Evolutionary conservation across 352 stramenopile species (phyloP), one percentile per base, ranked within the genome.

Genomic region (Phytophthora nicotianae): DNA sequence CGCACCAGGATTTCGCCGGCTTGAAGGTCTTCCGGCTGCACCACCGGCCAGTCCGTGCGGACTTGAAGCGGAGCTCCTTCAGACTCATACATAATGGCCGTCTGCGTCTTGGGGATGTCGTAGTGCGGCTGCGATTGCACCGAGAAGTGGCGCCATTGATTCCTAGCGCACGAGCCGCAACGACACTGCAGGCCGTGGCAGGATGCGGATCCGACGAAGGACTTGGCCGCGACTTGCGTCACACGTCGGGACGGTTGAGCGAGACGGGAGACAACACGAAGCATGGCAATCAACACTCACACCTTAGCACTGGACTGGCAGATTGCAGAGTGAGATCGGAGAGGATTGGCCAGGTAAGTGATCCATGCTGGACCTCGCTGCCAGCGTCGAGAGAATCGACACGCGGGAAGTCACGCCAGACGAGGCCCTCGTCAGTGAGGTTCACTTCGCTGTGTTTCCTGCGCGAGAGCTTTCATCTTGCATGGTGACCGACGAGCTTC

Each of bases 71-170:
- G 72, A 19, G 63, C 63, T 17, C 56, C 67, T 45, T 73, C 55
- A 23, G 68, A 43, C 47, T 84, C 75, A 27, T 81, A 75, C 16
- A 84, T 70, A 20, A 81, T 55, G 16, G 75, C 75, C 1, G 62
- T 77, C 46, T 81, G 75, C 26, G 75, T 84, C 60, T 73, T 75
- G 6, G 75, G 72, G 48, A 81, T 79, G 50, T 75, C 58, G 65
- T 81, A 84, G 16, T 53, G 61, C 10, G 57, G 11, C 50, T 85
- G 75, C n/a, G 70, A 76, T 46, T 80, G 56, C 53, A 80, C 72
- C 17, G 65, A 71, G 52, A 81, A 77, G 21, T 37, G 17, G 14
- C 72, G 65, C 38, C 59, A 62, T 37, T 60, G 59, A 49, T 47
- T 63, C 14, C 27, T 17, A 19, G 38, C 33, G 50, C 45, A 51